Conservation (phyloP, 169 alveolate species). For the Plasmodium coatneyi region DNA sequence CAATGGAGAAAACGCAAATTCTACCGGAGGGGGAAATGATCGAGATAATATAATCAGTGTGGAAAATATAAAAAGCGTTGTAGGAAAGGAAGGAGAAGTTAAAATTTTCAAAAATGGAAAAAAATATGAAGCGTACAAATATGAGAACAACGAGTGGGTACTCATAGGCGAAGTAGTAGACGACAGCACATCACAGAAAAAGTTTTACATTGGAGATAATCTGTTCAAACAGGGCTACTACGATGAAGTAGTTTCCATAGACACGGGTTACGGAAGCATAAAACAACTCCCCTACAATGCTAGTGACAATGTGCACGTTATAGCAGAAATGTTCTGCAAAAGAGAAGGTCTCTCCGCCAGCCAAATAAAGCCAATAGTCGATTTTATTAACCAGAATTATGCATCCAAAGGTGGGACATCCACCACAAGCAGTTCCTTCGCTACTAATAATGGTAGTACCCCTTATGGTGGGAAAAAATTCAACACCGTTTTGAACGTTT, state of each 20-base stretch:
- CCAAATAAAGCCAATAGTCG: conserved; percentile 60
- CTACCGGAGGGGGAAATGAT: background rate
- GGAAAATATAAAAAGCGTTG: conserved; percentile 26
- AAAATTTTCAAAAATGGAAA: conserved; percentile 47
- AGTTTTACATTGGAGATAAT: conserved; percentile 59
- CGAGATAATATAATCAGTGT: background rate
- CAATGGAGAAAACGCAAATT: conserved; percentile 9
- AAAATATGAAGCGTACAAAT: conserved; percentile 69
- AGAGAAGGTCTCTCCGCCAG: conserved; percentile 40
- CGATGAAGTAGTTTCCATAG: conserved; percentile 53
- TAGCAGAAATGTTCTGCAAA: conserved; percentile 75
- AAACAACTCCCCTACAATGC: conserved; percentile 50
- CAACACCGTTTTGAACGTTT: conserved; percentile 39
- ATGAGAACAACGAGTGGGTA: conserved; percentile 43
- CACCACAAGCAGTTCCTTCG: background rate
- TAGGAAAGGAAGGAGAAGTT: conserved; percentile 64
- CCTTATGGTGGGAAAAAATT: conserved; percentile 5
- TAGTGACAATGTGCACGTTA: conserved; percentile 33
- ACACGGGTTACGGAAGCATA: conserved; percentile 31
- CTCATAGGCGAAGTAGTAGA: conserved; percentile 62
- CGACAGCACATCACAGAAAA: conserved; percentile 40
- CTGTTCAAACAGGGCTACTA: conserved; percentile 59
- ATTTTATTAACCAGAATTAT: conserved; percentile 62
- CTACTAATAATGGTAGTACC: background rate
- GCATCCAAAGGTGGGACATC: background rate